Conservation (phyloP, 768 basidiomycete species). For the Albatrellus ellisii region DNA sequence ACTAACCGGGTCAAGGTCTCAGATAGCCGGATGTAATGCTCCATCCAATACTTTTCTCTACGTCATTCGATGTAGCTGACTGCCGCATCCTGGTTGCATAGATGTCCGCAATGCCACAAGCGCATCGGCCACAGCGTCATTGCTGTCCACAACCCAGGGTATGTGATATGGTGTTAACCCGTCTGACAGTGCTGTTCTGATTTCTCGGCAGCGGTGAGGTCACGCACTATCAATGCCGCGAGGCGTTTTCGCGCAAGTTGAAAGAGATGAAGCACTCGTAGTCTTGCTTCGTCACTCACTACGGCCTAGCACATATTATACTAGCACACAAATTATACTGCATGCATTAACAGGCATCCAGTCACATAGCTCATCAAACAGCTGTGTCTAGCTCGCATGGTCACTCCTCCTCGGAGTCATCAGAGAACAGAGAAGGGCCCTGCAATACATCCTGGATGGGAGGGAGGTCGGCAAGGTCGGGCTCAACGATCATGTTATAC, state of each 20-base stretch:
- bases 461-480: too few species aligned
- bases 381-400: background rate
- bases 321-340: background rate
- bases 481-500: too few species aligned
- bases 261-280: constrained; percentile 22
- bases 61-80: background rate
- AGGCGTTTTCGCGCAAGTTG: constrained; percentile 54
- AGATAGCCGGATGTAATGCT: constrained; percentile 80
- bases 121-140: constrained; percentile 14
- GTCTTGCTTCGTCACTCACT: background rate
- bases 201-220: constrained; percentile 65
- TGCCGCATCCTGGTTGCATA: too few species aligned
- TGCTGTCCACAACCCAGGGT: constrained; percentile 13
- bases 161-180: background rate
- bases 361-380: background rate
- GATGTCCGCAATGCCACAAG: constrained; percentile 14
- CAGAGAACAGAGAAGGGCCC: background rate
- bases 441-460: background rate
- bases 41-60: constrained; percentile 2
- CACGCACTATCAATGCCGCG: constrained; percentile 93
- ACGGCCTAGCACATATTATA: background rate
- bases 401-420: background rate
- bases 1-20: constrained; percentile 76
- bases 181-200: background rate
- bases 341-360: constrained; percentile 4